Evolutionary conservation across 1,284 basidiomycete genomes (phyloP).

Genomic region (Ceratobasidium sp.): DNA sequence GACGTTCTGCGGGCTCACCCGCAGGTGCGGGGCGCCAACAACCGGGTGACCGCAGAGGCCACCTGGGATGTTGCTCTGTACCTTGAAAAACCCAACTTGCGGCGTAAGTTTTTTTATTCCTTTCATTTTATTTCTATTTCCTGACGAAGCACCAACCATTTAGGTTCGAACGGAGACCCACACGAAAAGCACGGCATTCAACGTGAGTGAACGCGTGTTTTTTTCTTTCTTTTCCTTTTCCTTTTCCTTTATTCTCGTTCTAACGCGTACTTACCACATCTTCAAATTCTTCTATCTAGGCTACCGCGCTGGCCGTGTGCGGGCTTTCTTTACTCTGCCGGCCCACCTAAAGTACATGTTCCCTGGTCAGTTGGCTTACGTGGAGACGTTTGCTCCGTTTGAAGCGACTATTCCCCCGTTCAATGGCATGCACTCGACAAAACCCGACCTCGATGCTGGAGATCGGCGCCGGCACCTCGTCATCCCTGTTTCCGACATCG

Average conservation of each 20-base stretch:
- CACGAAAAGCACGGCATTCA: slow-evolving; percentile 8
- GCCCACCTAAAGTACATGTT: neutral
- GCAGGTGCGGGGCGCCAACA: neutral
- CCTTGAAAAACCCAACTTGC: slow-evolving; percentile 8
- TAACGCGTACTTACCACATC: neutral
- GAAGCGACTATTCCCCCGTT: neutral
- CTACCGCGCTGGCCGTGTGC: slow-evolving; percentile 22
- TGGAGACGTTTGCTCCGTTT: slow-evolving; percentile 20
- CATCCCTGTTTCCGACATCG: slow-evolving; percentile 22
- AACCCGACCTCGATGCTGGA: neutral
- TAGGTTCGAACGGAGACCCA: neutral
- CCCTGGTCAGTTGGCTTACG: slow-evolving; percentile 4
- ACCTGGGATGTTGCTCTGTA: slow-evolving; percentile 29
- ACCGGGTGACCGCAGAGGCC: neutral
- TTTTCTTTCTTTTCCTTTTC: neutral
- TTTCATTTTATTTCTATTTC: neutral
- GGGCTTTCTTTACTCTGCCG: slow-evolving; percentile 15
- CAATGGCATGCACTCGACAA: neutral
- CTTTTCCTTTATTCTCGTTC: no score
- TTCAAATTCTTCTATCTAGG: slow-evolving; percentile 5
- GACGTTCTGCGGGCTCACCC: slow-evolving; percentile 16
- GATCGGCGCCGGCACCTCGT: slow-evolving; percentile 5
- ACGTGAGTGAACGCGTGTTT: neutral
- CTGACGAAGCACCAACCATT: neutral
- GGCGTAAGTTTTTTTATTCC: neutral